Evolutionary conservation across 2,329 filamentous ascomycete genomes (phyloP).

Genomic region (Ceratocystis variospora): DNA sequence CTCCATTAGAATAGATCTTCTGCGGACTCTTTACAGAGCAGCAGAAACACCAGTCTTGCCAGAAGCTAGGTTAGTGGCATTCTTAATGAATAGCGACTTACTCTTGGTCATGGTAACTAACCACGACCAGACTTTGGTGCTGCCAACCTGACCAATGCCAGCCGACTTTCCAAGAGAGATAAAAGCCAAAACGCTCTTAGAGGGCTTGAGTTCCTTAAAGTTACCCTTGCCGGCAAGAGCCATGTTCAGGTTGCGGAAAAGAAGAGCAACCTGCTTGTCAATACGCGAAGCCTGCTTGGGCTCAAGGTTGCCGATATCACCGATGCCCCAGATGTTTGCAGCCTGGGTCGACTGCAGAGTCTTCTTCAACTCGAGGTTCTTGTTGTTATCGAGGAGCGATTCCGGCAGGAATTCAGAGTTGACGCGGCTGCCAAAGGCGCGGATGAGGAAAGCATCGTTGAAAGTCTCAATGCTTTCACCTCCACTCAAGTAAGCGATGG

Average conservation of each 20-base stretch:
- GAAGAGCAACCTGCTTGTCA: conserved; percentile 26
- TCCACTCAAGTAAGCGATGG: conserved; percentile 23
- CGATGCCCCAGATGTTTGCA: conserved; percentile 32
- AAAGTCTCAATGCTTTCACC: conserved; percentile 22
- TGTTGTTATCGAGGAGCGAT: conserved; percentile 26
- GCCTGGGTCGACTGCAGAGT: conserved; percentile 26
- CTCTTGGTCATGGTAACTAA: conserved; percentile 30
- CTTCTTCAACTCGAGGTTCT: conserved; percentile 29
- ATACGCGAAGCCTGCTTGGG: conserved; percentile 25
- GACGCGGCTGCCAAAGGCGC: conserved; percentile 32
- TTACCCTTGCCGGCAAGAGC: conserved; percentile 25
- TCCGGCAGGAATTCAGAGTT: conserved; percentile 34
- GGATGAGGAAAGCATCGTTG: conserved; percentile 33
- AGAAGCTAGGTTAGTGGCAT: conserved; percentile 24
- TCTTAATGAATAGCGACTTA: conserved; percentile 28
- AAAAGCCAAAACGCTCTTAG: conserved; percentile 25
- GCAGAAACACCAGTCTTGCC: conserved; percentile 25
- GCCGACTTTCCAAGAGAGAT: conserved; percentile 31
- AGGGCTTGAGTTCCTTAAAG: conserved; percentile 24
- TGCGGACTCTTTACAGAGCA: background rate
- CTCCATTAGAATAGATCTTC: background rate
- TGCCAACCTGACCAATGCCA: conserved; percentile 29
- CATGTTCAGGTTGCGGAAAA: conserved; percentile 26
- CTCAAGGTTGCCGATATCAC: conserved; percentile 33
- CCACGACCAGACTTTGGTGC: conserved; percentile 28